A percentile compares a stretch with the other conserved stretches of the same genome.
phyloP scores from a whole-genome alignment of 192 early-diverging fungal species.

The Mortierella hygrophila region DNA sequence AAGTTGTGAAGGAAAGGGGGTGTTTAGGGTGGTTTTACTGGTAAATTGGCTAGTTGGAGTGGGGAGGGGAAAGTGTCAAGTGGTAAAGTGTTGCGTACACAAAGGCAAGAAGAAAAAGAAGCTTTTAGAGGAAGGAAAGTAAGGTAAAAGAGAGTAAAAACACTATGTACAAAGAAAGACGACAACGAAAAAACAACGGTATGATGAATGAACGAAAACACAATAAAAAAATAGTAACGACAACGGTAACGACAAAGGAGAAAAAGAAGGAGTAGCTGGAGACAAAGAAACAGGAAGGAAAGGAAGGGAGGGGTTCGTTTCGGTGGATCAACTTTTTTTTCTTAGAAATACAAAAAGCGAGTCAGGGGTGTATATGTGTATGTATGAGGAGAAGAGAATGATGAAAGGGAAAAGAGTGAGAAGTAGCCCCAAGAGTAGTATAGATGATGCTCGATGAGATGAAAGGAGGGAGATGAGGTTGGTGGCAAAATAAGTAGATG shows the following conservation, averaged over 20 bases:
- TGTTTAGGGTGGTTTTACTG: background rate
- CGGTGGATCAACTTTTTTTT: constrained; percentile 4
- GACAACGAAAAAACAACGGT: background rate
- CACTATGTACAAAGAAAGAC: constrained; percentile 3
- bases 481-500: background rate
- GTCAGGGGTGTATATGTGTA: background rate
- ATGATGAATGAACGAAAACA: background rate
- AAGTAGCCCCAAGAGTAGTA: background rate
- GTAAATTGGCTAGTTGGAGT: background rate
- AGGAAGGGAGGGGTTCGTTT: background rate
- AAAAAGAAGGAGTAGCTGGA: background rate
- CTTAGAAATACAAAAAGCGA: background rate
- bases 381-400: background rate
- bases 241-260: background rate
- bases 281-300: background rate
- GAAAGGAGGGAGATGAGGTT: background rate
- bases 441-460: background rate
- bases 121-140: background rate
- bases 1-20: background rate
- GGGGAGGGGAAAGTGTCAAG: background rate
- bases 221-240: background rate
- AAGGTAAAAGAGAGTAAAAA: background rate
- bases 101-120: background rate
- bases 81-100: background rate
- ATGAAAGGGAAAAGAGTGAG: background rate